Conservation (phyloP, 441 rosid genomes). For the Pelargonium australe region DNA sequence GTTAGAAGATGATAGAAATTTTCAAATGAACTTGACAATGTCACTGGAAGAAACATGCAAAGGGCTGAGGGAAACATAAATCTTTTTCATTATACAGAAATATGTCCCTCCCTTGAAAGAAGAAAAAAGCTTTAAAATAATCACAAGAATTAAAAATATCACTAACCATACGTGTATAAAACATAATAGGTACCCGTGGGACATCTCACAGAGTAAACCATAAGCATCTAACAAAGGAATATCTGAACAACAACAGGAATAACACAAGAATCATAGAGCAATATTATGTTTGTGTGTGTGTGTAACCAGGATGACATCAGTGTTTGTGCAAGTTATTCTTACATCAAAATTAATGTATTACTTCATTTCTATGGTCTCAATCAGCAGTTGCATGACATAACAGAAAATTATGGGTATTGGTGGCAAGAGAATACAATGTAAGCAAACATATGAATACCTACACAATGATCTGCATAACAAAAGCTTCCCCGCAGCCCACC, state of each 20-base stretch:
- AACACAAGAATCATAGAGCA: background rate
- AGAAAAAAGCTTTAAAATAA: background rate
- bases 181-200: background rate
- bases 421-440: too few species aligned
- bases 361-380: background rate
- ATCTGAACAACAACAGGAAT: background rate
- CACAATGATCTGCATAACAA: too few species aligned
- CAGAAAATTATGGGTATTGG: too few species aligned
- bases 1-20: background rate
- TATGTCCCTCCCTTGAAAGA: conserved; percentile 1
- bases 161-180: background rate
- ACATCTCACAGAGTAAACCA: background rate
- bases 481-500: too few species aligned
- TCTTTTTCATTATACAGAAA: background rate
- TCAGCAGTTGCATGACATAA: too few species aligned
- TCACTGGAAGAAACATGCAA: background rate
- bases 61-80: background rate
- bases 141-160: conserved; percentile 1
- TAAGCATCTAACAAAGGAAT: background rate
- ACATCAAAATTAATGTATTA: background rate
- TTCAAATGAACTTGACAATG: background rate
- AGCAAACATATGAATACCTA: too few species aligned
- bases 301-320: background rate
- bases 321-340: background rate
- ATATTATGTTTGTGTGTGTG: background rate